These are phyloP conservation scores for Moniliella sp. DNA, from an alignment of 1,284 basidiomycete genomes.

Conservation along the genomic window DNA sequence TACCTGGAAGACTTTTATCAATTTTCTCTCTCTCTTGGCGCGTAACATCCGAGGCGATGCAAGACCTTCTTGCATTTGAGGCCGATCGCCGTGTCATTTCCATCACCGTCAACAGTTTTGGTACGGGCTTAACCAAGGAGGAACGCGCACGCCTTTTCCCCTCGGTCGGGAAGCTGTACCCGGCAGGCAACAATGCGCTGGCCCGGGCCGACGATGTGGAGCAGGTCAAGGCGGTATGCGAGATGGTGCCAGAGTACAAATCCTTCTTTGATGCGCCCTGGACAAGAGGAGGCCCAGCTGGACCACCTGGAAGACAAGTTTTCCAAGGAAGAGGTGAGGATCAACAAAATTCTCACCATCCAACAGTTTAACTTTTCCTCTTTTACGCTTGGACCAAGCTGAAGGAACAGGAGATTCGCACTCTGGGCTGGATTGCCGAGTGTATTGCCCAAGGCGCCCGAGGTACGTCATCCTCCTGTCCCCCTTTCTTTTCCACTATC, in stretches of 20 bases:
- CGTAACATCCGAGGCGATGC: slow-evolving; percentile 73
- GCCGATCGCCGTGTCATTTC: slow-evolving; percentile 89
- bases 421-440: slow-evolving; percentile 89
- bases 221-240: slow-evolving; percentile 67
- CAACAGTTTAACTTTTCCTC: slow-evolving; percentile 28
- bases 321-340: slow-evolving; percentile 75
- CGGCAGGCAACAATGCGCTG: slow-evolving; percentile 79
- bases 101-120: slow-evolving; percentile 97
- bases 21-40: slow-evolving; percentile 57
- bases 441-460: slow-evolving; percentile 30
- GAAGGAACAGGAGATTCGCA: slow-evolving; percentile 97
- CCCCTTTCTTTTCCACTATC: too few relatives aligned
- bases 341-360: slow-evolving; percentile 29
- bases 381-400: slow-evolving; percentile 38
- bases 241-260: slow-evolving; percentile 69
- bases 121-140: slow-evolving; percentile 81
- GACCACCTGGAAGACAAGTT: slow-evolving; percentile 68
- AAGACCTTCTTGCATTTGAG: slow-evolving; percentile 72
- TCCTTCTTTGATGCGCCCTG: slow-evolving; percentile 58
- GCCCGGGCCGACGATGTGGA: slow-evolving; percentile 88
- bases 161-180: slow-evolving; percentile 72
- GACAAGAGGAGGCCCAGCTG: slow-evolving; percentile 5
- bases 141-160: slow-evolving; percentile 85
- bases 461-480: slow-evolving; percentile 6
- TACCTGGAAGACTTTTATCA: slow-evolving; percentile 92